A percentile compares a stretch with the other conserved stretches of the same genome.
phyloP scores from a whole-genome alignment of 129 eudicot genomes.

The Pittosporum tobira region DNA sequence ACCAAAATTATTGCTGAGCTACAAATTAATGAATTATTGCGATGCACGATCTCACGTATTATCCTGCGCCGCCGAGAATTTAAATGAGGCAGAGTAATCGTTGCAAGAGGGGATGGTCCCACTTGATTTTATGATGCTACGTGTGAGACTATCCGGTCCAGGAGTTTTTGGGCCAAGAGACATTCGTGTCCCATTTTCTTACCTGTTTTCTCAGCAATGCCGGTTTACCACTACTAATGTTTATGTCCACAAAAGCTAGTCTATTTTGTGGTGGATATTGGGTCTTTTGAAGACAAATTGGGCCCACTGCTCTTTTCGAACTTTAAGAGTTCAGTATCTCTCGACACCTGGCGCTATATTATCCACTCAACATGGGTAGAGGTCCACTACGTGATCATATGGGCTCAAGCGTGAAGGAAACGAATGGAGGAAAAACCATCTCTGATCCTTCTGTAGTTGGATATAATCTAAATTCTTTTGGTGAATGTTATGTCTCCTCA shows the following conservation, averaged over 20 bases:
- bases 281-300: conserved; percentile 5
- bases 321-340: not conserved
- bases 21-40: too few species aligned
- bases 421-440: too few species aligned
- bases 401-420: conserved; percentile 3
- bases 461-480: too few species aligned
- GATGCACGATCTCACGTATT: conserved; percentile 1
- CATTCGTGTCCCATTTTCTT: conserved; percentile 21
- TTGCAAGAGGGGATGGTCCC: conserved; percentile 4
- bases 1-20: not conserved
- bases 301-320: conserved; percentile 13
- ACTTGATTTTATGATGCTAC: conserved; percentile 14
- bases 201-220: not conserved
- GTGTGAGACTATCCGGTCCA: conserved; percentile 24
- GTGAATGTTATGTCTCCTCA: too few species aligned
- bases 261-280: conserved; percentile 16
- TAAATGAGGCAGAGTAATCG: conserved; percentile 7
- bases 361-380: conserved; percentile 32
- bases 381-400: conserved; percentile 14
- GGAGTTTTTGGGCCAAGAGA: conserved; percentile 19
- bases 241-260: not conserved
- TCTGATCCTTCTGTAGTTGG: too few species aligned
- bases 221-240: not conserved
- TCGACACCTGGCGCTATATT: conserved; percentile 22
- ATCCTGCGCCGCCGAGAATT: not conserved